Evolutionary conservation across 495 filamentous ascomycete genomes (phyloP).

Genomic region (Penicillium ucsense): DNA sequence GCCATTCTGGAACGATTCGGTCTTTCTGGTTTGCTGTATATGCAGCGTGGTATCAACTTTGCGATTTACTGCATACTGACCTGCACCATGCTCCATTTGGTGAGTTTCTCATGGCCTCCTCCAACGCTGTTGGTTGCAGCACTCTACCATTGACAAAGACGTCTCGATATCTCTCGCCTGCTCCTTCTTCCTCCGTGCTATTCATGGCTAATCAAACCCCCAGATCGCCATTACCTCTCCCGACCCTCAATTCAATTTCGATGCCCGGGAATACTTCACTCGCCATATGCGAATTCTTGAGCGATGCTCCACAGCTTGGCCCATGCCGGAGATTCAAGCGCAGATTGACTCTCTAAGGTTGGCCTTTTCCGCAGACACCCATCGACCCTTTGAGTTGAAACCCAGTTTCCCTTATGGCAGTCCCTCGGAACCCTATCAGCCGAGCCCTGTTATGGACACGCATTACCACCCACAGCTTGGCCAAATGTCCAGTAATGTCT

Average conservation of each 20-base stretch:
- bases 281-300: conserved; percentile 95
- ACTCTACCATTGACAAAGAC: neutral
- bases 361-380: conserved; percentile 84
- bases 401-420: conserved; percentile 82
- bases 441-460: conserved; percentile 51
- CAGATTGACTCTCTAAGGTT: conserved; percentile 85
- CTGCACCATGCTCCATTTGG: conserved; percentile 91
- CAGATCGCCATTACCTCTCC: conserved; percentile 92
- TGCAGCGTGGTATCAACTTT: conserved; percentile 93
- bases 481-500: conserved; percentile 21
- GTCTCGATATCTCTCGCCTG: neutral
- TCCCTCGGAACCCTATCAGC: conserved; percentile 51
- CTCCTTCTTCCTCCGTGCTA: too few relatives aligned
- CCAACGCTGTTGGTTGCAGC: too few relatives aligned
- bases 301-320: conserved; percentile 72
- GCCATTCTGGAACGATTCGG: conserved; percentile 69
- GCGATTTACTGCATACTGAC: conserved; percentile 87
- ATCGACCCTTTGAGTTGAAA: conserved; percentile 81
- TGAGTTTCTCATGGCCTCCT: conserved; percentile 34
- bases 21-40: conserved; percentile 73
- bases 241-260: conserved; percentile 75
- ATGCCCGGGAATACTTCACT: conserved; percentile 84
- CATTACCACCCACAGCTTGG: conserved; percentile 32
- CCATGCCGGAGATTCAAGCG: conserved; percentile 83
- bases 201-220: conserved; percentile 2